Percentiles rank a stretch among this genome's conserved stretches.
Evolutionary conservation across 2,329 filamentous ascomycete species (phyloP).

Genomic region (Ascocoryne sarcoides): DNA sequence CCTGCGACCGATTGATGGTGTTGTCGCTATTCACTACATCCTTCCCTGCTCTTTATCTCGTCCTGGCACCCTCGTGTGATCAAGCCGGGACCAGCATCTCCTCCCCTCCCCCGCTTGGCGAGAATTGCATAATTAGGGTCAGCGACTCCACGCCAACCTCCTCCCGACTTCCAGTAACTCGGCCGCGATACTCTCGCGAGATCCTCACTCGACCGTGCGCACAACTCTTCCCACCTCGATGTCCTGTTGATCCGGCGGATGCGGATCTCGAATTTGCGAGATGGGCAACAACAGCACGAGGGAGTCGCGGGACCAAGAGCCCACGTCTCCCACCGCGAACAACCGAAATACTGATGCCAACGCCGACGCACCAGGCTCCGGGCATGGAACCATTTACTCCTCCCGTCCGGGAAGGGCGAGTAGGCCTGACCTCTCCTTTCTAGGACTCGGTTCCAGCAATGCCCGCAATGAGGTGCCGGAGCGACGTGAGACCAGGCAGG

Average conservation of each 20-base stretch:
- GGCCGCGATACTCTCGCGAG: not conserved
- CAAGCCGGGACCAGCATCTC: not conserved
- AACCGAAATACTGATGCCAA: conserved; percentile 13
- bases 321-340: conserved; percentile 11
- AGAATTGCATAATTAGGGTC: not conserved
- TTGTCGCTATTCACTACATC: conserved; percentile 1
- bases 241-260: conserved; percentile 19
- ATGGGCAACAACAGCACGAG: conserved; percentile 27
- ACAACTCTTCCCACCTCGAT: conserved; percentile 11
- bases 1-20: conserved; percentile 15
- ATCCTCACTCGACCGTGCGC: not conserved
- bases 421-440: conserved; percentile 26
- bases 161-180: too few species aligned
- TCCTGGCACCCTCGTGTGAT: not conserved
- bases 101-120: not conserved
- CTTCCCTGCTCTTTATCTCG: conserved; percentile 3
- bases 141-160: not conserved
- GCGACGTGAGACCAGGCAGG: conserved; percentile 81
- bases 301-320: conserved; percentile 24
- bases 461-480: conserved; percentile 23
- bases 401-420: conserved; percentile 22
- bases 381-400: conserved; percentile 17
- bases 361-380: conserved; percentile 14
- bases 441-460: conserved; percentile 24
- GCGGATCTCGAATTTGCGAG: conserved; percentile 21